Evolutionary conservation across 108 stramenopile genomes (phyloP).

Genomic region (Skeletonema tropicum): DNA sequence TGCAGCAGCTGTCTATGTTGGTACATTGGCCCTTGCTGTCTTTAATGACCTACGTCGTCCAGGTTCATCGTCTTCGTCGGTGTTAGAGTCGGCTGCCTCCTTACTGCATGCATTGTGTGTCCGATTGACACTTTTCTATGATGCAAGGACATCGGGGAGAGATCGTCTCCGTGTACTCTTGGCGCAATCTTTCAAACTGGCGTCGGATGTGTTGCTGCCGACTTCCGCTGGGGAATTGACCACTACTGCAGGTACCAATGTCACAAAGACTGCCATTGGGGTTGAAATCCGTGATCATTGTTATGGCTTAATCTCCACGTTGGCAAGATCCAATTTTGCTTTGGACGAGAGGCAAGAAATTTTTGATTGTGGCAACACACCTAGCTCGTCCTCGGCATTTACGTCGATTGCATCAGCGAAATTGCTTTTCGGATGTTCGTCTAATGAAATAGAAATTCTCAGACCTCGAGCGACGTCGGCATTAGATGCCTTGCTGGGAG

Average conservation of each 20-base stretch:
- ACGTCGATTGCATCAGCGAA: constrained; percentile 56
- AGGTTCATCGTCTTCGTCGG: constrained; percentile 41
- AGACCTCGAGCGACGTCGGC: constrained; percentile 73
- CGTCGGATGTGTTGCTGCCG: constrained; percentile 53
- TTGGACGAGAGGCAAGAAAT: constrained; percentile 28
- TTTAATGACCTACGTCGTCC: constrained; percentile 35
- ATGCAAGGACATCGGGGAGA: constrained; percentile 16
- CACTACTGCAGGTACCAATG: constrained; percentile 22
- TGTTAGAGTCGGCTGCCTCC: constrained; percentile 60
- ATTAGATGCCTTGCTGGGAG: constrained; percentile 70
- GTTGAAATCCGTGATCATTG: constrained; percentile 70
- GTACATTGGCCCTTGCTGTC: constrained; percentile 41
- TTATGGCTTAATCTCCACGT: constrained; percentile 68
- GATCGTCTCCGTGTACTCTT: constrained; percentile 40
- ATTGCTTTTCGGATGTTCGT: constrained; percentile 75
- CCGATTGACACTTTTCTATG: constrained; percentile 53
- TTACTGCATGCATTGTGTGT: constrained; percentile 64
- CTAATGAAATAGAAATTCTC: constrained; percentile 71
- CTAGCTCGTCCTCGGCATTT: constrained; percentile 14
- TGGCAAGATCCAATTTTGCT: constrained; percentile 59
- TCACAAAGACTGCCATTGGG: constrained; percentile 42
- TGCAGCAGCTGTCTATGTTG: constrained; percentile 41
- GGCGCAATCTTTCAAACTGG: constrained; percentile 38
- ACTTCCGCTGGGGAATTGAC: constrained; percentile 49
- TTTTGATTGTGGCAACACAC: constrained; percentile 46